These are phyloP conservation scores for Camelina hispida DNA, from an alignment of 345 rosid species.

Conservation along the genomic window DNA sequence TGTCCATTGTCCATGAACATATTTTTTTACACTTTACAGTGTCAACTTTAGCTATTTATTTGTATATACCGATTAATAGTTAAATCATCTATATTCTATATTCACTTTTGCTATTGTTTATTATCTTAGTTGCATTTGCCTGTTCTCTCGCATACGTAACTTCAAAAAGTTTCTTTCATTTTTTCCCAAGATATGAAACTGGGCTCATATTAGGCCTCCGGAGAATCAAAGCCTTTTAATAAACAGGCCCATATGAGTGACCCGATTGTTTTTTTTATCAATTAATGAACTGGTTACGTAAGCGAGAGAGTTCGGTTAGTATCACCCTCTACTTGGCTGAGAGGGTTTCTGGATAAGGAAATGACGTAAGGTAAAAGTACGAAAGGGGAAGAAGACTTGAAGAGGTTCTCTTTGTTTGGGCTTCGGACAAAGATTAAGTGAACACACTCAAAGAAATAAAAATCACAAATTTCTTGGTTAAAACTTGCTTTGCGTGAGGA, in stretches of 20 bases:
- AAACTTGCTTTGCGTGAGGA: conserved; percentile 3
- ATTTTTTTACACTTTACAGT: background rate
- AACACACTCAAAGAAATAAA: too few species aligned
- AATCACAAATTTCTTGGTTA: background rate
- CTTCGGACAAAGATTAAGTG: background rate
- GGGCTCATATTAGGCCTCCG: background rate
- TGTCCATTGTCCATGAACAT: background rate
- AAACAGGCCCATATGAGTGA: background rate
- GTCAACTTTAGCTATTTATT: background rate
- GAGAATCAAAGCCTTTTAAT: background rate
- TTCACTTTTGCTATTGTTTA: background rate
- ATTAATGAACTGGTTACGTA: too few species aligned
- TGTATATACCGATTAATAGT: too few species aligned
- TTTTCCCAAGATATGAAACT: background rate
- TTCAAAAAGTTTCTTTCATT: background rate
- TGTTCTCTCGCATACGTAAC: background rate
- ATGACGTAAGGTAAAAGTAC: background rate
- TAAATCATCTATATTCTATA: background rate
- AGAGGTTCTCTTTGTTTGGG: background rate
- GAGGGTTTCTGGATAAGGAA: conserved; percentile 10
- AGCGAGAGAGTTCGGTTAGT: background rate
- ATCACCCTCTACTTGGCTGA: background rate
- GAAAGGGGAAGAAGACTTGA: too few species aligned
- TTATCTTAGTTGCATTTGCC: background rate
- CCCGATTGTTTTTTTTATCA: too few species aligned